Evolutionary conservation across 2,329 filamentous ascomycete genomes (phyloP).

Genomic region (Fusarium continuum): DNA sequence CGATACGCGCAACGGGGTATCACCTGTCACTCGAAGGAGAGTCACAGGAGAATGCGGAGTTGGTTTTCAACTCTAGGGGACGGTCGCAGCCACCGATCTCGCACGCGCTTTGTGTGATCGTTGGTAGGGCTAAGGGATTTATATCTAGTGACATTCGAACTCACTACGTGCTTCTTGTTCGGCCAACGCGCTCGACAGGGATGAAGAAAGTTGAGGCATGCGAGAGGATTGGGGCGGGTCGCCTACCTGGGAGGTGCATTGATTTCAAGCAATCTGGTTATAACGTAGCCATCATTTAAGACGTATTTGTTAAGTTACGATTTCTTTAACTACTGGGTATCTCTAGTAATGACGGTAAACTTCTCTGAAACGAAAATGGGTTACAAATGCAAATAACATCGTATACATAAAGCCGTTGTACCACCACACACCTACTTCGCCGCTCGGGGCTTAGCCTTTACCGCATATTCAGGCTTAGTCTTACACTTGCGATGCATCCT

Average conservation of each 20-base stretch:
- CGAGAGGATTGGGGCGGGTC: constrained; percentile 4
- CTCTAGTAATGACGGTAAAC: too few species aligned
- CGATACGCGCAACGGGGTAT: not conserved
- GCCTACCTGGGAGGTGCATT: not conserved
- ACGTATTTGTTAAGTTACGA: too few species aligned
- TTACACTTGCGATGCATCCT: not conserved
- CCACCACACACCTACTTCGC: not conserved
- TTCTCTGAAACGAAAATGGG: not conserved
- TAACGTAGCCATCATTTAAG: not conserved
- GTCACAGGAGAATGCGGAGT: not conserved
- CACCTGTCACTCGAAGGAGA: not conserved
- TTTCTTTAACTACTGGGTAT: not conserved
- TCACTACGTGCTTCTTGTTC: constrained; percentile 3
- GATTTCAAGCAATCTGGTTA: not conserved
- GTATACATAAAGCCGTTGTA: not conserved
- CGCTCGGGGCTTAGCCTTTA: not conserved
- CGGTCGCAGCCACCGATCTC: not conserved
- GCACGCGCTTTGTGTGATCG: not conserved
- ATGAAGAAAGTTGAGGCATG: not conserved
- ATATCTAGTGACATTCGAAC: not conserved
- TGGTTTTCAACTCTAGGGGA: not conserved
- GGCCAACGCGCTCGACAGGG: not conserved
- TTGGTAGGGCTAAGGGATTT: not conserved
- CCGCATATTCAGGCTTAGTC: not conserved
- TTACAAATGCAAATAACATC: too few species aligned